Evolutionary conservation across 1,284 basidiomycete genomes (phyloP).

Genomic region (Phylloporus gajari): DNA sequence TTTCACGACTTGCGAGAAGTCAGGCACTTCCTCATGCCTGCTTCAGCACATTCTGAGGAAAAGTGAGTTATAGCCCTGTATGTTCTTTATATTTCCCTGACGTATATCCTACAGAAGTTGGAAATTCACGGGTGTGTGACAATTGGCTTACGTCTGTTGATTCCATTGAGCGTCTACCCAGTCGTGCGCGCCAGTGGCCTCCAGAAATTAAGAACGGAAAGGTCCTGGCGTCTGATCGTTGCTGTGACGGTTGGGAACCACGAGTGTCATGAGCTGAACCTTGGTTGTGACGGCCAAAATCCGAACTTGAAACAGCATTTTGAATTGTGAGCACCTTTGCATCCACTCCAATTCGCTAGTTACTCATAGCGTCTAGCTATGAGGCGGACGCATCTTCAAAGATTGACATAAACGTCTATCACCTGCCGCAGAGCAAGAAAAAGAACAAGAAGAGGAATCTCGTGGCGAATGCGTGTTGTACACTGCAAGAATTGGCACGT

Average conservation of each 20-base stretch:
- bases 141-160: neutral
- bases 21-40: neutral
- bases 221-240: constrained; percentile 72
- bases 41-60: neutral
- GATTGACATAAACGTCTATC: constrained; percentile 65
- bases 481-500: constrained; percentile 62
- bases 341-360: neutral
- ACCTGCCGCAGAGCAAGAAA: constrained; percentile 65
- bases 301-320: constrained; percentile 67
- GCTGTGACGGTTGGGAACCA: constrained; percentile 62
- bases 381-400: constrained; percentile 51
- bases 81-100: neutral
- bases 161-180: constrained; percentile 27
- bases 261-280: constrained; percentile 60
- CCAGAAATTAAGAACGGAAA: constrained; percentile 57
- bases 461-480: constrained; percentile 59
- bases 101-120: neutral
- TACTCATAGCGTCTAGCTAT: constrained; percentile 45
- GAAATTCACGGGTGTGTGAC: neutral
- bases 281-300: constrained; percentile 75
- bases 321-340: constrained; percentile 58
- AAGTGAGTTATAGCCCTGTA: neutral
- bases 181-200: constrained; percentile 61
- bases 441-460: constrained; percentile 65
- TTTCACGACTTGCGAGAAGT: too few species aligned